Evolutionary conservation across 805 yeast genomes (phyloP).

Genomic region (Yamadazyma akitaensis): DNA sequence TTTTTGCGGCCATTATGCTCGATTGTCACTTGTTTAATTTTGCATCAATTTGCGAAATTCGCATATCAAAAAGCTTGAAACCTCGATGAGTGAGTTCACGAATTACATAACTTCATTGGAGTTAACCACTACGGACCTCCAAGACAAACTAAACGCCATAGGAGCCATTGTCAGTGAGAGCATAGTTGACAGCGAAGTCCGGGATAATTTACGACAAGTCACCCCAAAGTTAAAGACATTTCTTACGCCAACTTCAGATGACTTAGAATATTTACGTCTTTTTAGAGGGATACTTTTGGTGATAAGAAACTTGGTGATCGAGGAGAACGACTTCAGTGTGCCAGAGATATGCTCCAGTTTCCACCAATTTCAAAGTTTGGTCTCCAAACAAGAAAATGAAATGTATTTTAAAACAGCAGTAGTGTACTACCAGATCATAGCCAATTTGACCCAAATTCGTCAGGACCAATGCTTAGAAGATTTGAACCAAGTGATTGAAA

Average conservation of each 20-base stretch:
- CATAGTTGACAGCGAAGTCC: not conserved
- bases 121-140: conserved; percentile 2
- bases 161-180: conserved; percentile 3
- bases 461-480: not conserved
- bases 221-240: conserved; percentile 1
- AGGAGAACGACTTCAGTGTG: conserved; percentile 8
- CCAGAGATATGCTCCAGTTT: conserved; percentile 4
- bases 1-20: not conserved
- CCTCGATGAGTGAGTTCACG: conserved; percentile 3
- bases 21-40: not conserved
- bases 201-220: not conserved
- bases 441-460: conserved; percentile 18
- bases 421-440: conserved; percentile 22
- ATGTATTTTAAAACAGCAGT: conserved; percentile 14
- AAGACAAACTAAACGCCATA: conserved; percentile 2
- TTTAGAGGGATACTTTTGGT: conserved; percentile 48
- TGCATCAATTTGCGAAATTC: conserved; percentile 1
- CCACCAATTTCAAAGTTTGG: not conserved
- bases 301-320: conserved; percentile 44
- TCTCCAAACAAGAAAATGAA: not conserved
- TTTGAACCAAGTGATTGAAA: not conserved
- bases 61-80: not conserved
- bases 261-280: conserved; percentile 24
- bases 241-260: conserved; percentile 3
- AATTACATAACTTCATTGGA: conserved; percentile 1